A percentile compares a stretch with the other conserved stretches of the same genome.
phyloP scores from a whole-genome alignment of 306 rosid species.

The Lupinus albus region DNA sequence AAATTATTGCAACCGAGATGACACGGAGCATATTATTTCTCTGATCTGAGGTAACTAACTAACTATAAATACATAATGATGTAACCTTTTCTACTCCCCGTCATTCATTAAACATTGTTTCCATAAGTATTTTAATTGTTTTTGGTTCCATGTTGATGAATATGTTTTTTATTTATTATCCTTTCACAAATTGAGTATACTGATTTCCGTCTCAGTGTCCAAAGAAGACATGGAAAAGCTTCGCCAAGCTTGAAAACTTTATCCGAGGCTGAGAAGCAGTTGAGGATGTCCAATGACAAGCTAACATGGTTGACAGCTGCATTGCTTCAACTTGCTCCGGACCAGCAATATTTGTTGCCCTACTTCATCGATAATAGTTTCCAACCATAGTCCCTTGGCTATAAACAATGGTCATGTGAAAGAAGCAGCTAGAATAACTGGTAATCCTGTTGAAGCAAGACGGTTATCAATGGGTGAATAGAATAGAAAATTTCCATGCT shows the following conservation, averaged over 20 bases:
- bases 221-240: conserved; percentile 98
- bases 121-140: background rate
- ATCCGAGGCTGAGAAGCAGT: conserved; percentile 96
- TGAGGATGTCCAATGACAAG: conserved; percentile 92
- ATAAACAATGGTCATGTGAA: conserved; percentile 52
- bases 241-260: conserved; percentile 93
- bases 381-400: conserved; percentile 74
- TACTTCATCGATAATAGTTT: conserved; percentile 82
- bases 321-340: conserved; percentile 98
- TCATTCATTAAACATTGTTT: background rate
- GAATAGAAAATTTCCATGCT: conserved; percentile 51
- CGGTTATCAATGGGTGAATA: conserved; percentile 57
- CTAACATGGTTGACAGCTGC: conserved; percentile 98
- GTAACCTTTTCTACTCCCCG: conserved; percentile 5
- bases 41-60: background rate
- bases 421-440: conserved; percentile 48
- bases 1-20: conserved; percentile 28
- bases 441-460: conserved; percentile 58
- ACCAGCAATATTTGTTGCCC: conserved; percentile 89
- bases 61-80: conserved; percentile 1
- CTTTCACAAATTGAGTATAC: conserved; percentile 29
- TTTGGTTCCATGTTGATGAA: conserved; percentile 2
- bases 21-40: too few relatives aligned
- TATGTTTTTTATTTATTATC: conserved; percentile 3
- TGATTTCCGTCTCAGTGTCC: conserved; percentile 56